Evolutionary conservation across 83 land plant genomes (phyloP).

Genomic region (Picea abies): DNA sequence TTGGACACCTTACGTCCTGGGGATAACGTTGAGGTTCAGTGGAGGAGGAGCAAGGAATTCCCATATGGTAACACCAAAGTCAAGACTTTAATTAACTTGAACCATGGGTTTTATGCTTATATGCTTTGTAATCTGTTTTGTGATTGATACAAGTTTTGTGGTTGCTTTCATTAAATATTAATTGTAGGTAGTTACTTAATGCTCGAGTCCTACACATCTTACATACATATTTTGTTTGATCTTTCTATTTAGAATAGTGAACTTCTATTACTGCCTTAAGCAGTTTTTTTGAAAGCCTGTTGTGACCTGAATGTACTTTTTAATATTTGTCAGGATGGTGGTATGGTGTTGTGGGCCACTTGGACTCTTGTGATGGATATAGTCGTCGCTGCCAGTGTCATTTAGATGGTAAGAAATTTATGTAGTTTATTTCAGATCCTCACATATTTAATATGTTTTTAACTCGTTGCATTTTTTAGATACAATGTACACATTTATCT

Average conservation of each 20-base stretch:
- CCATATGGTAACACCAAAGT: conserved; percentile 46
- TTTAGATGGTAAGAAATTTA: conserved; percentile 29
- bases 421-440: conserved; percentile 3
- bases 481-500: background rate
- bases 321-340: conserved; percentile 51
- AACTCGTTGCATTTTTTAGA: background rate
- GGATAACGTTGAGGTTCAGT: conserved; percentile 58
- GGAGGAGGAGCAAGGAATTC: conserved; percentile 62
- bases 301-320: background rate
- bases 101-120: conserved; percentile 10
- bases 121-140: conserved; percentile 5
- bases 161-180: background rate
- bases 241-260: background rate
- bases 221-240: background rate
- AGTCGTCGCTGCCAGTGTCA: conserved; percentile 38
- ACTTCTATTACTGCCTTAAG: background rate
- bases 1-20: conserved; percentile 45
- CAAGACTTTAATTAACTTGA: background rate
- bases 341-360: conserved; percentile 64
- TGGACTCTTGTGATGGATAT: conserved; percentile 29
- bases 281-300: background rate
- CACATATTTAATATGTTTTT: background rate
- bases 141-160: background rate
- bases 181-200: background rate
- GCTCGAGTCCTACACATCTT: background rate